Conservation (phyloP, 768 basidiomycete species). For the Tephrocybe sp. region DNA sequence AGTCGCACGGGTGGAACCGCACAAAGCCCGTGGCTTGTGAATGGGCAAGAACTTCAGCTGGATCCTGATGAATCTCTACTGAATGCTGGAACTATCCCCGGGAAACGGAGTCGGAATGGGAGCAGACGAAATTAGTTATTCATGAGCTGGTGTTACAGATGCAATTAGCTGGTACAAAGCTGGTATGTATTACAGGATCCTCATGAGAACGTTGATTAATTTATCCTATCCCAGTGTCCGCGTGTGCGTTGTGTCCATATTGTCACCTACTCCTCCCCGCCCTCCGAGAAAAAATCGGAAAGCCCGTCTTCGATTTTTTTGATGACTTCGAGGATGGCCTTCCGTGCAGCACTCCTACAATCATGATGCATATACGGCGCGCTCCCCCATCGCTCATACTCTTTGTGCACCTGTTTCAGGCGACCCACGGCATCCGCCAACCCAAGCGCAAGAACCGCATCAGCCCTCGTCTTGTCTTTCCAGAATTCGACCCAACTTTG, state of each 20-base stretch:
- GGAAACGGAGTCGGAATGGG: slow-evolving; percentile 22
- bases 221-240: neutral
- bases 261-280: slow-evolving; percentile 7
- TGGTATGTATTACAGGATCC: slow-evolving; percentile 1
- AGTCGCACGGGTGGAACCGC: slow-evolving; percentile 20
- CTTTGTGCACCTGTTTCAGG: slow-evolving; percentile 59
- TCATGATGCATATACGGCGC: slow-evolving; percentile 82
- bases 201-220: neutral
- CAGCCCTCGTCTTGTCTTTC: slow-evolving; percentile 71
- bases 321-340: slow-evolving; percentile 53
- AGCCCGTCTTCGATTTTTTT: slow-evolving; percentile 58
- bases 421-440: slow-evolving; percentile 69
- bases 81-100: slow-evolving; percentile 12
- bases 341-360: slow-evolving; percentile 60
- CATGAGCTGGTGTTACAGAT: neutral
- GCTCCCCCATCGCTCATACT: slow-evolving; percentile 69
- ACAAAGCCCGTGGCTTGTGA: slow-evolving; percentile 36
- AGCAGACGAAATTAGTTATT: slow-evolving; percentile 16
- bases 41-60: slow-evolving; percentile 17
- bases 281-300: slow-evolving; percentile 61
- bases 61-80: slow-evolving; percentile 12
- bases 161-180: neutral
- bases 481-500: slow-evolving; percentile 80
- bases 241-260: neutral
- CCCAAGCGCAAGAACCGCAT: slow-evolving; percentile 57